Conservation (phyloP, 176 grass and related monocot species). For the Avena sativa region DNA sequence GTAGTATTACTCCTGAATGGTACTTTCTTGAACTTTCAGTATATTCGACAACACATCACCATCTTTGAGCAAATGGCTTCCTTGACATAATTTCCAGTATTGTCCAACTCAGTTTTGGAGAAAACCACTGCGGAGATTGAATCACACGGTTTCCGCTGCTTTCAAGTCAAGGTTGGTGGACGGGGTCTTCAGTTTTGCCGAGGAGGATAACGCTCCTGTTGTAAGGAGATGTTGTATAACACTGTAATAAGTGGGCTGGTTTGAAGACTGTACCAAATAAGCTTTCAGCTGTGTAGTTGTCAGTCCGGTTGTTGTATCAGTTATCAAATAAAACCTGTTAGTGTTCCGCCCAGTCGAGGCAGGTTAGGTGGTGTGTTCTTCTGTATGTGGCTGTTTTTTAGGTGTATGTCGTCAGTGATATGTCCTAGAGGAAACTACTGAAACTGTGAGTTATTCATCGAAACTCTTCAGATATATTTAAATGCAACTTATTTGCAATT, state of each 20-base stretch:
- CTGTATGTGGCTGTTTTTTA: not conserved
- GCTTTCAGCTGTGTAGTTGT: not conserved
- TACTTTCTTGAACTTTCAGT: too few relatives aligned
- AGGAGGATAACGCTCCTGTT: constrained; percentile 29
- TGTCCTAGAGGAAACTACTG: not conserved
- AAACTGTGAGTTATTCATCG: not conserved
- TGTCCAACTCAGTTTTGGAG: constrained; percentile 49
- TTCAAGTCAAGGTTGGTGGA: constrained; percentile 81
- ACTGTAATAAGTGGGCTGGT: not conserved
- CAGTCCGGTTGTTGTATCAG: not conserved
- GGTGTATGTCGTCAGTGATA: not conserved
- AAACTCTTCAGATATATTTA: not conserved
- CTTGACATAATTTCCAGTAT: constrained; percentile 68
- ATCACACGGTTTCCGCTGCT: constrained; percentile 69
- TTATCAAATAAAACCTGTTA: not conserved
- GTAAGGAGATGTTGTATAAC: constrained; percentile 42
- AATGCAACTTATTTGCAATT: not conserved
- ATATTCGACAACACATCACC: too few relatives aligned
- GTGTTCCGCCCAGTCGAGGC: not conserved
- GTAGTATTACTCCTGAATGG: too few relatives aligned
- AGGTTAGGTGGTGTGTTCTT: not conserved
- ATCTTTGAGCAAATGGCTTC: constrained; percentile 31
- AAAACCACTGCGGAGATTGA: constrained; percentile 73
- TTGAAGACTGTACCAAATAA: not conserved
- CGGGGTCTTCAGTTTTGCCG: constrained; percentile 65